Base-by-base conservation (phyloP, 768 basidiomycete genomes). In the Lactarius vividus region DNA sequence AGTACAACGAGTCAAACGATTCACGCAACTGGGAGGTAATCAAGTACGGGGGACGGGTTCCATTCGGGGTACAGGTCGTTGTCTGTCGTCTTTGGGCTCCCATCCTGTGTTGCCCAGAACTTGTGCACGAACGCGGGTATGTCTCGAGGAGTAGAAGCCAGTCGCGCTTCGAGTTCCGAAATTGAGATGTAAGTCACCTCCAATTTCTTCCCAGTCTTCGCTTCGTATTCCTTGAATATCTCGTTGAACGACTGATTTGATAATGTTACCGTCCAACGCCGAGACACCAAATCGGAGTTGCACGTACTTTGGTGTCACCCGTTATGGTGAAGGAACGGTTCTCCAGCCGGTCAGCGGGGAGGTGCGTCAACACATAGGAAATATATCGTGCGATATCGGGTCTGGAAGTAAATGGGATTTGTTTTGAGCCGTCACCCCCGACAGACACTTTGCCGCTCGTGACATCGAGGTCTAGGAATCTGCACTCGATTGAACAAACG, bases 1-100 rank as follows among this genome's bases (percentile, higher is more conserved):
- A 23, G n/a, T 46, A 23, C n/a, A 46, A 11, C 44, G n/a, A 28
- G 10, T 28, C n/a, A 6, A 28, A 20, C 4, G 6, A 16, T 39
- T 57, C 37, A 64, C 5, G 37, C 54, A 57, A 57, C n/a, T 9
- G 55, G 42, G 4, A 57, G 7, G 52, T 55, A 49, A 35, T 72
- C 71, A 20, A 71, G n/a, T 1, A 61, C 64, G 4, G 57, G 26
- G 3, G 61, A 61, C 46, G 71, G 71, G n/a, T 72, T 71, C 67
- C 67, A 72, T 31, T 62, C 68, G 6, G 71, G 71, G 31, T 64
- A 71, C 9, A 65, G 28, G n/a, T 65, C 53, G 42, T 70, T 70
- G 42, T 62, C 64, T 11, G 42, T 35, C 5, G 42, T 26, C 65
- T 1, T 8, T 10, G 9, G 10, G 9, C n/a, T 10, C n/a, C 8